Conservation (phyloP, 129 eudicot species). For the Chrysanthemum lavandulifolium region DNA sequence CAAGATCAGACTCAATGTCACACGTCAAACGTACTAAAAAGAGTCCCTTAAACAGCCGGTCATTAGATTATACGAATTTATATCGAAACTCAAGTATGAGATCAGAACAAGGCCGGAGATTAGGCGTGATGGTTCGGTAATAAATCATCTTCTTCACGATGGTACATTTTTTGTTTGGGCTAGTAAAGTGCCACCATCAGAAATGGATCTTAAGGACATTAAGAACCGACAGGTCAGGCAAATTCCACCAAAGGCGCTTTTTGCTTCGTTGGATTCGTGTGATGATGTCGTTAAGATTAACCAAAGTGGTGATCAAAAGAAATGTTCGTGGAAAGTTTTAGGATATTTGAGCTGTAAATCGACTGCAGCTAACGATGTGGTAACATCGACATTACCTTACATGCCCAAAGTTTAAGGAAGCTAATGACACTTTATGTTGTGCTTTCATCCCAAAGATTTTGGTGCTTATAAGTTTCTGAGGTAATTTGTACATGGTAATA, state of each 20-base stretch:
- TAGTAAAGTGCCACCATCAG: constrained; percentile 58
- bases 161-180: constrained; percentile 54
- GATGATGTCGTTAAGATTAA: constrained; percentile 22
- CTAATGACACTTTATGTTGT: too few relatives aligned
- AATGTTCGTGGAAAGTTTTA: constrained; percentile 52
- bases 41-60: constrained; percentile 33
- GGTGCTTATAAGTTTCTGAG: not conserved
- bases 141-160: constrained; percentile 39
- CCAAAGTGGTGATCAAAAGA: constrained; percentile 26
- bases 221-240: constrained; percentile 66
- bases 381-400: constrained; percentile 44
- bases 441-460: not conserved
- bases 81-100: constrained; percentile 44
- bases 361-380: constrained; percentile 43
- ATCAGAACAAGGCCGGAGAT: constrained; percentile 32
- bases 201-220: constrained; percentile 62
- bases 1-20: constrained; percentile 44
- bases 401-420: constrained; percentile 23
- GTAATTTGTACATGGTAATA: not conserved
- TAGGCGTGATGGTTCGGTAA: constrained; percentile 33
- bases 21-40: constrained; percentile 8
- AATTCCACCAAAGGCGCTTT: constrained; percentile 15
- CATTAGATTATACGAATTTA: constrained; percentile 42
- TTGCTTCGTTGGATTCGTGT: constrained; percentile 23
- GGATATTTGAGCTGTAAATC: constrained; percentile 62